phyloP scores from a whole-genome alignment of 148 eudicot genomes.

The Pouteria glomerata region DNA sequence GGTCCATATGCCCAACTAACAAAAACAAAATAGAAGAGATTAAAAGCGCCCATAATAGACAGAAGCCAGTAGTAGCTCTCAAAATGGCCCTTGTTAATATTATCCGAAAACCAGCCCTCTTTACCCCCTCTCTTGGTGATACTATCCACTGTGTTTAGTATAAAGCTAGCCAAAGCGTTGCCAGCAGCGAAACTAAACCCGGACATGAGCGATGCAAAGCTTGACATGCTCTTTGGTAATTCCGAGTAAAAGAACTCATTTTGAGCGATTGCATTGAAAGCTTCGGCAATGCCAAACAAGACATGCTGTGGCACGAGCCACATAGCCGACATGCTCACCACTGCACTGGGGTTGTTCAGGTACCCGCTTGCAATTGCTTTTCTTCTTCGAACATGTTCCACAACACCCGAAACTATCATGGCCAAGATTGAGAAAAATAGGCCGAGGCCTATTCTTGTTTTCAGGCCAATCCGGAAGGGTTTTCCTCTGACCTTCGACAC shows the following conservation, averaged over 20 bases:
- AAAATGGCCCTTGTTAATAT: conserved; percentile 68
- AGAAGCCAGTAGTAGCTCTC: conserved; percentile 78
- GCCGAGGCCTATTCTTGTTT: conserved; percentile 72
- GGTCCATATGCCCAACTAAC: conserved; percentile 85
- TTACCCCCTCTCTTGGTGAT: conserved; percentile 40
- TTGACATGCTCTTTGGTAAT: conserved; percentile 83
- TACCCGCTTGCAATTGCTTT: conserved; percentile 45
- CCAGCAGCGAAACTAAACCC: conserved; percentile 68
- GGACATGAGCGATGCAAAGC: conserved; percentile 52
- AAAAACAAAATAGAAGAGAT: conserved; percentile 45
- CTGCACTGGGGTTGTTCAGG: conserved; percentile 25
- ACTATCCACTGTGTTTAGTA: conserved; percentile 39
- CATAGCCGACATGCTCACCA: conserved; percentile 63
- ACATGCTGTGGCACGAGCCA: conserved; percentile 55
- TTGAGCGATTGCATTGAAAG: conserved; percentile 56
- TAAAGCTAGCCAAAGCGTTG: conserved; percentile 49
- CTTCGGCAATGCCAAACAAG: conserved; percentile 66
- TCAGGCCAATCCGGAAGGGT: conserved; percentile 45
- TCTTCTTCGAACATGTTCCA: conserved; percentile 50
- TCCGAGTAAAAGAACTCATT: conserved; percentile 76
- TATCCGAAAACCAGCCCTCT: conserved; percentile 59
- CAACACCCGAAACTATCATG: conserved; percentile 48
- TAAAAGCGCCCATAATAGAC: conserved; percentile 47
- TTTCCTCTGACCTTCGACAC: conserved; percentile 60
- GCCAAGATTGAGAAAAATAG: conserved; percentile 42